Evolutionary conservation across 495 filamentous ascomycete genomes (phyloP), one percentile per base, ranked within the genome.

Genomic region (Diplogelasinospora grovesii): DNA sequence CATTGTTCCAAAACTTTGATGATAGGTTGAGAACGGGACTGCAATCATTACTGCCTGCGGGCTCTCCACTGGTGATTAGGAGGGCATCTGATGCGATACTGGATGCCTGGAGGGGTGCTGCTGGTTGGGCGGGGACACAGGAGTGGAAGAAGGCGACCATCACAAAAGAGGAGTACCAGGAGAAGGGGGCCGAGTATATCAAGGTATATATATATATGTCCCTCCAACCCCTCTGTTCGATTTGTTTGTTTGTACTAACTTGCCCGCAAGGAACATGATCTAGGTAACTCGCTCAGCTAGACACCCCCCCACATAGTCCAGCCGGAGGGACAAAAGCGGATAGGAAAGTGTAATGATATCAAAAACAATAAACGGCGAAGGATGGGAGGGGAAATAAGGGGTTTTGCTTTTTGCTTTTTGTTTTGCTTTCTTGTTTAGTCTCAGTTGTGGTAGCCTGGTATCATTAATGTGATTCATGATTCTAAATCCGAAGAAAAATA

Each of bases 31-130:
- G 72, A 23, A 73, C 69, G 22, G 90, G 89, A 20, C 63, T 97
- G 31, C 72, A 71, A 13, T 77, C 80, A 9, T 74, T 83, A 24
- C 58, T 96, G 45, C 87, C 88, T 2, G 65, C 79, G 5, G 83
- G 79, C n/a, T 58, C 74, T 10, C 61, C 69, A 18, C 54, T 97
- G 22, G 54, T 50, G 9, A 76, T 93, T 18, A 71, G 89, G 19
- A 73, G 73, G 21, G 92, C 92, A 0, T 58, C 63, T 11, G 79
- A 95, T 54, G 75, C 84, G 1, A 57, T 88, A 8, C 66, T 92
- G 14, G 92, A 97, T 69, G 85, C 89, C 0, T 97, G 90, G 90
- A 84, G 74, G 56, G 90, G 90, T 16, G 90, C 90, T 0, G 90
- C 90, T 21, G 73, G 78, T 44, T 97, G 90, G 89, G 74, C 70